Evolutionary conservation across 1,284 basidiomycete genomes (phyloP).

Genomic region (Paramarasmius palmivorus): DNA sequence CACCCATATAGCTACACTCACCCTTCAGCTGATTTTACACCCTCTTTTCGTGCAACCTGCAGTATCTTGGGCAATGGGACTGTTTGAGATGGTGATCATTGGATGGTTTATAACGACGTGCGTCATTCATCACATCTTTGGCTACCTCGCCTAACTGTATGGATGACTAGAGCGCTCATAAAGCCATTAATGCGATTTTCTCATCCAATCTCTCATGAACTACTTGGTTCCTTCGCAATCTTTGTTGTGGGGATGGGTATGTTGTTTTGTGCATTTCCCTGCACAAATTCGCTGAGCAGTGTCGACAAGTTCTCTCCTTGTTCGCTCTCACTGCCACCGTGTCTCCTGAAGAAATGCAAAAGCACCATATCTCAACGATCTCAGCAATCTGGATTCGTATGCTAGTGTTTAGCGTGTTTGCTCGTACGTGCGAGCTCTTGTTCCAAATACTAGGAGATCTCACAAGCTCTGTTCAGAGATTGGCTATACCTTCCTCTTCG

Average conservation of each 20-base stretch:
- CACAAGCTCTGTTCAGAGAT: too few species aligned
- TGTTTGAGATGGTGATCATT: conserved; percentile 1
- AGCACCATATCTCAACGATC: not conserved
- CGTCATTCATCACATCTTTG: not conserved
- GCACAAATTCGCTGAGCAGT: not conserved
- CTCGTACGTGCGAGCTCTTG: not conserved
- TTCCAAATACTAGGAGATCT: not conserved
- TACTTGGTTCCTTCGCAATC: not conserved
- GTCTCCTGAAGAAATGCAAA: not conserved
- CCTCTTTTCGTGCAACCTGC: not conserved
- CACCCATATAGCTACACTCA: not conserved
- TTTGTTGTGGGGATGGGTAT: not conserved
- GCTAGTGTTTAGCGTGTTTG: not conserved
- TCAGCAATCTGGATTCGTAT: not conserved
- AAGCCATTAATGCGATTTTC: not conserved
- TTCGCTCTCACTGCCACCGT: not conserved
- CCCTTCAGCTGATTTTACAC: not conserved
- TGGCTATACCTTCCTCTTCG: not conserved
- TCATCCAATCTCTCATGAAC: not conserved
- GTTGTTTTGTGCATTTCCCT: not conserved
- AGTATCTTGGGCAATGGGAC: not conserved
- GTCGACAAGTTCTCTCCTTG: not conserved
- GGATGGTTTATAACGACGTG: conserved; percentile 1
- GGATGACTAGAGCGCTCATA: not conserved
- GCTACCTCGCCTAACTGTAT: not conserved